phyloP scores from a whole-genome alignment of 2,329 filamentous ascomycete genomes.

The Blastomyces gilchristii region DNA sequence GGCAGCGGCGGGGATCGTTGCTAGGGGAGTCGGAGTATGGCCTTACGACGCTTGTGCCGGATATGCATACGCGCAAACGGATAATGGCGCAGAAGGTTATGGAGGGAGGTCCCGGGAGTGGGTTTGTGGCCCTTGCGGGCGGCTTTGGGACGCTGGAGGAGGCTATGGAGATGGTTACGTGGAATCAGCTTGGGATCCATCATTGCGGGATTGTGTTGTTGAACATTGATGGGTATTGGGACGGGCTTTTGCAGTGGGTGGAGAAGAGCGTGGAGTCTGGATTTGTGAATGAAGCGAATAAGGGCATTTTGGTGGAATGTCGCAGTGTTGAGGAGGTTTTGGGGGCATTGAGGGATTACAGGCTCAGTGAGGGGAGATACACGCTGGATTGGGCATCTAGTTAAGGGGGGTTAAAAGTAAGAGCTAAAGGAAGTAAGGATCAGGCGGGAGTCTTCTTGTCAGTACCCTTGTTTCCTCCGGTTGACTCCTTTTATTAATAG shows the following conservation, averaged over 20 bases:
- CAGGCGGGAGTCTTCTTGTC: neutral
- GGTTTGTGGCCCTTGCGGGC: constrained; percentile 79
- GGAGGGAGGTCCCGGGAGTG: constrained; percentile 66
- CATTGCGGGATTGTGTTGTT: constrained; percentile 65
- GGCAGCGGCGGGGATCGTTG: neutral
- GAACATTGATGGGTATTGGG: constrained; percentile 87
- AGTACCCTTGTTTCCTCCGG: neutral
- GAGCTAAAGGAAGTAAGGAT: neutral
- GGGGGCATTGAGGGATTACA: constrained; percentile 60
- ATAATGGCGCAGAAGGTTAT: constrained; percentile 87
- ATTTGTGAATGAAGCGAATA: constrained; percentile 64
- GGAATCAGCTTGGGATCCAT: constrained; percentile 96
- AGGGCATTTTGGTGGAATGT: constrained; percentile 68
- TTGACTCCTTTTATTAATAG: neutral
- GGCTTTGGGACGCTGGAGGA: constrained; percentile 96
- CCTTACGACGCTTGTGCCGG: constrained; percentile 73
- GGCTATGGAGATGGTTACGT: constrained; percentile 83
- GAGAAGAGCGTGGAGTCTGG: constrained; percentile 61
- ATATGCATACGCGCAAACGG: constrained; percentile 94
- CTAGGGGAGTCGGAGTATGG: constrained; percentile 52
- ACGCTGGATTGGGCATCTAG: constrained; percentile 67
- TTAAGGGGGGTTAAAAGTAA: constrained; percentile 35
- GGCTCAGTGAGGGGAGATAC: constrained; percentile 62
- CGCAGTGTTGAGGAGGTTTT: constrained; percentile 63
- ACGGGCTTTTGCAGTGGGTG: constrained; percentile 76